Percentiles rank a stretch among this genome's conserved stretches.
These are phyloP conservation scores for Phytophthora aleatoria DNA, from an alignment of 352 stramenopile species.

Conservation along the genomic window DNA sequence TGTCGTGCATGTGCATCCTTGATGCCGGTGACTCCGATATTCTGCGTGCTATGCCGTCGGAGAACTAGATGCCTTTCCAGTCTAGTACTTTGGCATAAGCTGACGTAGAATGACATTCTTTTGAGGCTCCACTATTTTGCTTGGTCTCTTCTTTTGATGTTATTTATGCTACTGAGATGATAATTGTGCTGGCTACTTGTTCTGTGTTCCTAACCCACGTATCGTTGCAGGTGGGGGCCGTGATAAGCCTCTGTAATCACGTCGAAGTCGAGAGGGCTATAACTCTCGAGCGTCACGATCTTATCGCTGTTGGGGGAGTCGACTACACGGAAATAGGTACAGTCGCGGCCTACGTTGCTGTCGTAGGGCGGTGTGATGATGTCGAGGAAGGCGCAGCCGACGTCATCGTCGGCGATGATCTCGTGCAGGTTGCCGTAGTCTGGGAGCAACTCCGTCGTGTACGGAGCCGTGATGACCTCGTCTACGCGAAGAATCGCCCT, in stretches of 20 bases:
- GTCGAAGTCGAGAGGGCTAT: constrained; percentile 58
- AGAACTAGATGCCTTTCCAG: constrained; percentile 45
- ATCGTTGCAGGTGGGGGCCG: constrained; percentile 45
- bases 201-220: constrained; percentile 21
- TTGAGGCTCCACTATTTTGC: constrained; percentile 24
- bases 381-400: constrained; percentile 85
- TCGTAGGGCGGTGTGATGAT: constrained; percentile 89
- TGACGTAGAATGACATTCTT: constrained; percentile 27
- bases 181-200: neutral
- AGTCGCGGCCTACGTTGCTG: constrained; percentile 62
- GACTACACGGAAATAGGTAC: constrained; percentile 75
- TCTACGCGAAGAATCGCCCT: constrained; percentile 54
- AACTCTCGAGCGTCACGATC: constrained; percentile 51
- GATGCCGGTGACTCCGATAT: constrained; percentile 99
- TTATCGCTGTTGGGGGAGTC: constrained; percentile 22
- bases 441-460: constrained; percentile 74
- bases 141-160: neutral
- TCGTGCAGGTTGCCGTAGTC: constrained; percentile 80
- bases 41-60: constrained; percentile 75
- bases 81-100: constrained; percentile 3
- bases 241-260: constrained; percentile 55
- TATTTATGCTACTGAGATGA: neutral
- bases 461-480: constrained; percentile 47
- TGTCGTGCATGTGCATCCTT: constrained; percentile 96
- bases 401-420: constrained; percentile 67